Evolutionary conservation across 306 rosid genomes (phyloP).

Genomic region (Bauhinia variegata): DNA sequence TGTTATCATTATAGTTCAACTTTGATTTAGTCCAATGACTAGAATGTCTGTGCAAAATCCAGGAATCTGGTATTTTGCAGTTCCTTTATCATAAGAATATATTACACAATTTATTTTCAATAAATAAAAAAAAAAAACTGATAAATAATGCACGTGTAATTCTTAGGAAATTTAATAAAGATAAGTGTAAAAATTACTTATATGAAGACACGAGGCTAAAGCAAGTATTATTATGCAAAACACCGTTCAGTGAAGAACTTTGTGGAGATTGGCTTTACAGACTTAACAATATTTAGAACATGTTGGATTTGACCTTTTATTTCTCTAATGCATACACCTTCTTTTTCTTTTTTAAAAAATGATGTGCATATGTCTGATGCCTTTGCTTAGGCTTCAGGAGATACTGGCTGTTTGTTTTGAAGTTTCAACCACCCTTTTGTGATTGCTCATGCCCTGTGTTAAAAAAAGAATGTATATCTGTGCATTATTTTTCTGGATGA

Average conservation of each 20-base stretch:
- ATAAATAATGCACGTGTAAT: background rate
- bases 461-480: background rate
- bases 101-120: background rate
- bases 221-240: too few relatives aligned
- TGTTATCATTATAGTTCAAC: background rate
- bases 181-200: background rate
- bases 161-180: background rate
- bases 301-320: too few relatives aligned
- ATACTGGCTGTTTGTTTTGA: too few relatives aligned
- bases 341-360: too few relatives aligned
- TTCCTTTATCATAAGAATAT: background rate
- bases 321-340: too few relatives aligned
- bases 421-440: background rate
- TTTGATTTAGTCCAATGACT: background rate
- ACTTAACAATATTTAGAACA: too few relatives aligned
- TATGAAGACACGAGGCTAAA: background rate
- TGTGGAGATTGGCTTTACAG: too few relatives aligned
- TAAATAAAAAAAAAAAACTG: slow-evolving; percentile 6
- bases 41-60: too few relatives aligned
- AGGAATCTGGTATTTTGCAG: too few relatives aligned
- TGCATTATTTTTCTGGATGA: slow-evolving; percentile 15
- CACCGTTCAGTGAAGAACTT: too few relatives aligned
- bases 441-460: background rate
- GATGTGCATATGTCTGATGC: too few relatives aligned
- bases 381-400: background rate